Percentiles rank a stretch among this genome's conserved stretches.
Evolutionary conservation across 2,329 filamentous ascomycete genomes (phyloP).

Genomic region (Coleophoma crateriformis): DNA sequence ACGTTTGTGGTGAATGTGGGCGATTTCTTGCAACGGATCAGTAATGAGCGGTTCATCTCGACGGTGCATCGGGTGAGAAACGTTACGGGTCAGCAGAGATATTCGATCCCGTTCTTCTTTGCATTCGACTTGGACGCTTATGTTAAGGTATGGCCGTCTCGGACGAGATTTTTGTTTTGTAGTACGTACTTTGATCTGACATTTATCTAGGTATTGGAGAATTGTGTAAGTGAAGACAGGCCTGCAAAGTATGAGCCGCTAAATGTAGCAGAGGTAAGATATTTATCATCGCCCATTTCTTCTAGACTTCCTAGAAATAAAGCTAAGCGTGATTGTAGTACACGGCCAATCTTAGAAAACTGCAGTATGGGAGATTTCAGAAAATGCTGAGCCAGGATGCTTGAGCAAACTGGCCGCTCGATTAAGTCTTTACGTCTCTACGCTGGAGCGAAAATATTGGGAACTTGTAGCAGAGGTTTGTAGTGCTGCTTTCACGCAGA

Average conservation of each 20-base stretch:
- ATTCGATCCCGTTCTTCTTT: constrained; percentile 40
- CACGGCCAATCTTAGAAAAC: not conserved
- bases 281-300: not conserved
- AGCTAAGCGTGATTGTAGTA: not conserved
- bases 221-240: not conserved
- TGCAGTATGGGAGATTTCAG: not conserved
- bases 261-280: not conserved
- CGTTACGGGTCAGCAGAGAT: constrained; percentile 13
- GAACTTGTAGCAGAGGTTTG: too few relatives aligned
- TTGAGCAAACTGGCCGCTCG: too few relatives aligned
- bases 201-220: not conserved
- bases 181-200: not conserved
- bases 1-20: constrained; percentile 40
- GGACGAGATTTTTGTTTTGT: not conserved
- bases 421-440: too few relatives aligned
- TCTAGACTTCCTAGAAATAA: not conserved
- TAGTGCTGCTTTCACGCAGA: too few relatives aligned
- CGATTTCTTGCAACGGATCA: constrained; percentile 35
- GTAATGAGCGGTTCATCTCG: constrained; percentile 34
- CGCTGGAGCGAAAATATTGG: too few relatives aligned
- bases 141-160: not conserved
- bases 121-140: not conserved
- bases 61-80: constrained; percentile 36
- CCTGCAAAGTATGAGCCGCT: not conserved
- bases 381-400: not conserved